Conservation (phyloP, 2,329 filamentous ascomycete species). For the Penicillium oxalicum region DNA sequence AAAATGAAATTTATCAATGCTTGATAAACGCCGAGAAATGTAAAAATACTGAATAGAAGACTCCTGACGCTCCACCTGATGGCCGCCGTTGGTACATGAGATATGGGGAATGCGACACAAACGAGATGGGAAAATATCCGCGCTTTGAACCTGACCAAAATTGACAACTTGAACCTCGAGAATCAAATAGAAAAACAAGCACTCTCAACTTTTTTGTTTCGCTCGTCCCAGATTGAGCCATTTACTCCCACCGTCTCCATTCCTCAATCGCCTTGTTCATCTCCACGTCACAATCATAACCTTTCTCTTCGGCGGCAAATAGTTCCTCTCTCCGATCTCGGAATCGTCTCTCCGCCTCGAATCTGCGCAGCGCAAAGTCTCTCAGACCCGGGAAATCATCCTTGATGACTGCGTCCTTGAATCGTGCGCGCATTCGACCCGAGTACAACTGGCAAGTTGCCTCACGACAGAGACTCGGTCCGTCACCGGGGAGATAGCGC, state of each 20-base stretch:
- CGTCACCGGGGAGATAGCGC: conserved; percentile 52
- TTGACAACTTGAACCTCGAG: too few species aligned
- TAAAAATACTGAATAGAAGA: too few species aligned
- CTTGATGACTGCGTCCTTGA: conserved; percentile 58
- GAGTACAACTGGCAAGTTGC: conserved; percentile 74
- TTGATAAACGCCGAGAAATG: too few species aligned
- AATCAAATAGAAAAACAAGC: too few species aligned
- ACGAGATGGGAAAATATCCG: too few species aligned
- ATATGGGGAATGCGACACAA: too few species aligned
- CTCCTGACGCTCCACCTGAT: too few species aligned
- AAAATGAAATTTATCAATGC: not conserved
- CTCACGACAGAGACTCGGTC: conserved; percentile 28
- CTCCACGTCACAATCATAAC: conserved; percentile 48
- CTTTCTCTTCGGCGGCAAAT: conserved; percentile 52
- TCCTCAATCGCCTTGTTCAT: conserved; percentile 46
- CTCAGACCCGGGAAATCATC: conserved; percentile 64
- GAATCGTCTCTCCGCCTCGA: conserved; percentile 54
- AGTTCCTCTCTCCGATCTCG: conserved; percentile 51
- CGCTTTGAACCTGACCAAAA: too few species aligned
- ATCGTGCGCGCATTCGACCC: conserved; percentile 68
- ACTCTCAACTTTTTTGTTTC: too few species aligned
- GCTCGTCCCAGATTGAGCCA: too few species aligned
- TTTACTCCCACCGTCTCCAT: conserved; percentile 50
- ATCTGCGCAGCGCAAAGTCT: conserved; percentile 53
- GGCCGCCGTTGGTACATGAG: too few species aligned